Evolutionary conservation across 2,329 filamentous ascomycete genomes (phyloP).

Genomic region (Fusarium tupiense): DNA sequence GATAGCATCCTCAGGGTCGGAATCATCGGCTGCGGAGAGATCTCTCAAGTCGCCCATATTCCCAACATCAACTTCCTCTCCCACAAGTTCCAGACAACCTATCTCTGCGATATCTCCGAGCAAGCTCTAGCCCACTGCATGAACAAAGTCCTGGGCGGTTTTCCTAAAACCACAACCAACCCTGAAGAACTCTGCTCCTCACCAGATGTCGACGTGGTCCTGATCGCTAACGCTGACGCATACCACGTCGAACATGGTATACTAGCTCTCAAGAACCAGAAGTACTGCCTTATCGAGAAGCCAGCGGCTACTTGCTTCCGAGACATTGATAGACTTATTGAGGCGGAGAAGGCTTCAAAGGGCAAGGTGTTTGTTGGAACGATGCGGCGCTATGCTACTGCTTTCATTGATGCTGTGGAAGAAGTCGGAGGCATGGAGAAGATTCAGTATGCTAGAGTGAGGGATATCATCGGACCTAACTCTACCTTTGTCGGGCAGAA

Average conservation of each 20-base stretch:
- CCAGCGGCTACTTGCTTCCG: slow-evolving; percentile 61
- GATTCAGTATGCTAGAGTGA: slow-evolving; percentile 64
- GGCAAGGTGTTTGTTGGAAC: slow-evolving; percentile 67
- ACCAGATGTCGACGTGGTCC: slow-evolving; percentile 60
- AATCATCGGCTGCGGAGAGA: slow-evolving; percentile 11
- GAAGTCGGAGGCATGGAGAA: slow-evolving; percentile 62
- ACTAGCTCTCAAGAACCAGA: slow-evolving; percentile 61
- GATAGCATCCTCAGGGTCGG: not conserved
- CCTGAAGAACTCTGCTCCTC: slow-evolving; percentile 55
- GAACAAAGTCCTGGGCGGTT: slow-evolving; percentile 30
- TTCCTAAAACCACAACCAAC: slow-evolving; percentile 47
- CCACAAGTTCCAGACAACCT: slow-evolving; percentile 56
- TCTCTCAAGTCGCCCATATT: slow-evolving; percentile 61
- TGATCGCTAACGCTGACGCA: slow-evolving; percentile 63
- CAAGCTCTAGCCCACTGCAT: slow-evolving; percentile 42
- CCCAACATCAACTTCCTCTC: slow-evolving; percentile 57
- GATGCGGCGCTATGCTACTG: slow-evolving; percentile 68
- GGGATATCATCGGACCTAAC: slow-evolving; percentile 61
- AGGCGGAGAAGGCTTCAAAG: slow-evolving; percentile 55
- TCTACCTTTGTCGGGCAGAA: slow-evolving; percentile 57
- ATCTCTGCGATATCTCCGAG: slow-evolving; percentile 62
- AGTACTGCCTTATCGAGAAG: slow-evolving; percentile 69
- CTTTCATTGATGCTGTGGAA: slow-evolving; percentile 62
- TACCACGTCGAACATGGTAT: slow-evolving; percentile 64
- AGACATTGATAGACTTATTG: slow-evolving; percentile 58